These are phyloP conservation scores for Rhytidiadelphus loreus DNA, from an alignment of 225 moss, liverwort and hornwort genomes.

Conservation along the genomic window DNA sequence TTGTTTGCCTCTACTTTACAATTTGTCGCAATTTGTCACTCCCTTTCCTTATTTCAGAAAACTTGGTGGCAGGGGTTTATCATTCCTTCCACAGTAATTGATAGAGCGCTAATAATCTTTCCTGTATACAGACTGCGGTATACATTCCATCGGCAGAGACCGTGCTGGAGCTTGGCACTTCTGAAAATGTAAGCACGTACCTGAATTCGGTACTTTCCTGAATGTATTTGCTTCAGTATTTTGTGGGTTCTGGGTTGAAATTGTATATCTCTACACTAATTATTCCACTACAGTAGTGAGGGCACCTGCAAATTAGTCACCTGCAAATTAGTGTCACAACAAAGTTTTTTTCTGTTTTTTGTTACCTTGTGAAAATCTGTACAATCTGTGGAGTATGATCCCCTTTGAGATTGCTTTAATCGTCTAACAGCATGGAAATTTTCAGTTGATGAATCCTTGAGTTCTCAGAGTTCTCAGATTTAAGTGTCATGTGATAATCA, in stretches of 20 bases:
- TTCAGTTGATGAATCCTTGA: neutral
- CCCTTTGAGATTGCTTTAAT: neutral
- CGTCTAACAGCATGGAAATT: neutral
- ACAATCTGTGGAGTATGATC: neutral
- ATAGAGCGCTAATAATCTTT: neutral
- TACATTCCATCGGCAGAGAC: constrained; percentile 44
- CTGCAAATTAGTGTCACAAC: neutral
- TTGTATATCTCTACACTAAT: neutral
- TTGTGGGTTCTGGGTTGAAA: neutral
- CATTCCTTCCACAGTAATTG: neutral
- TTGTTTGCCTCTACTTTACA: neutral
- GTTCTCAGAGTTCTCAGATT: neutral
- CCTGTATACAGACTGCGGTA: constrained; percentile 30
- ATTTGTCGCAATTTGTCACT: neutral
- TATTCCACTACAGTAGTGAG: neutral
- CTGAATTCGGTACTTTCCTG: neutral
- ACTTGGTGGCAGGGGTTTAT: neutral
- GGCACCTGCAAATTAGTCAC: neutral
- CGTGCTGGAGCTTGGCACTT: constrained; percentile 69
- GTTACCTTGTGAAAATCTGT: neutral
- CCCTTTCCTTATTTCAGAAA: neutral
- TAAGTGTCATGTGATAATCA: neutral
- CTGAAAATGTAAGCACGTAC: constrained; percentile 7
- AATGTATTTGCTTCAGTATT: neutral
- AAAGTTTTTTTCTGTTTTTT: neutral